Evolutionary conservation across 2,329 filamentous ascomycete genomes (phyloP), one percentile per base, ranked within the genome.

Genomic region (Colletotrichum plurivorum): DNA sequence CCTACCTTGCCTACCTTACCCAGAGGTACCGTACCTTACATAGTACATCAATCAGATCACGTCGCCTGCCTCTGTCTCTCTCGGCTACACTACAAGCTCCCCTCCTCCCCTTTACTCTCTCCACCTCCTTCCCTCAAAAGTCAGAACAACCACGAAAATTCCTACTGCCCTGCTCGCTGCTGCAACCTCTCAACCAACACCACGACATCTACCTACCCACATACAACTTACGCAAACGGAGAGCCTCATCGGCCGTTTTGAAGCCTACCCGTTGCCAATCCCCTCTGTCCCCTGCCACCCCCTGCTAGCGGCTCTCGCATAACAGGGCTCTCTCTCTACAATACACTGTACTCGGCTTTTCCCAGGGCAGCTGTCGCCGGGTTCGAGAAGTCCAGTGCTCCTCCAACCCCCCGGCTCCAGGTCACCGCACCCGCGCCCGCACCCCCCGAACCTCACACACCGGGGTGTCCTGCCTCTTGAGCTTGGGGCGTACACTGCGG

Each of bases 161-260:
- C 31, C 31, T 12, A 12, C 31, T 36, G 31, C 31, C 8, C 10
- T 36, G 31, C 31, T 36, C 22, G 31, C 31, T 12, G 31, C 31
- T 49, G n/a, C 39, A 46, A 64, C 39, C 48, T 39, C 53, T 54
- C 52, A 55, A 49, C 22, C 45, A 46, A 43, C n/a, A 6, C 45
- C 25, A 45, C 43, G 7, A 46, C 45, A 36, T 36, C 31, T 18
- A 52, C 18, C 27, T 54, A 52, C n/a, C 41, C 48, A 12, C 31
- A 31, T 41, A n/a, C n/a, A n/a, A 25, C 62, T 51, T 46, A 66
- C 56, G 62, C 67, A 66, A 69, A 69, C 67, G 54, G 61, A 64
- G 22, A 25, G 18, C 45, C 20, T 36, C 5, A 7, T 45, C 56
- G 25, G 22, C 36, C 18, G 10, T 39, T 20, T 45, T 41, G 39